A percentile compares a stretch with the other conserved stretches of the same genome.
Evolutionary conservation across 371 early-diverging fungal species (phyloP).

Genomic region (Chytridiales sp.): DNA sequence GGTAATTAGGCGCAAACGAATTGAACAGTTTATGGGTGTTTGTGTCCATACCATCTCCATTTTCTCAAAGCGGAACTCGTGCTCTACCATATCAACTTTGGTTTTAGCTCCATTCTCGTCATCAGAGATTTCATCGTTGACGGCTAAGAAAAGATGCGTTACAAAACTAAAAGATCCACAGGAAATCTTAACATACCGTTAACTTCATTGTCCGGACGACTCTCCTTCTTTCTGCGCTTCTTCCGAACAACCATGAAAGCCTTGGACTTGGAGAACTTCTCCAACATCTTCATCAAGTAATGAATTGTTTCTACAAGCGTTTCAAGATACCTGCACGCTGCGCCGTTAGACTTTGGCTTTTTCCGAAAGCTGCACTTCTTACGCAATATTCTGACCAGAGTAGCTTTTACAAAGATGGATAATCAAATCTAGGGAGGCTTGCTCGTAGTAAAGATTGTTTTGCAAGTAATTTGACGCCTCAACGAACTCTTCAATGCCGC

Average conservation of each 20-base stretch:
- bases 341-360: conserved; percentile 11
- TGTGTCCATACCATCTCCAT: conserved; percentile 56
- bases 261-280: conserved; percentile 58
- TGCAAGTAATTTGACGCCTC: conserved; percentile 67
- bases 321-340: conserved; percentile 52
- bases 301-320: conserved; percentile 58
- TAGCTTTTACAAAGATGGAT: conserved; percentile 49
- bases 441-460: conserved; percentile 70
- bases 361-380: conserved; percentile 12
- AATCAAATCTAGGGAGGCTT: conserved; percentile 60
- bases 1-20: background rate
- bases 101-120: conserved; percentile 39
- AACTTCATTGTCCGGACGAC: background rate
- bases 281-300: conserved; percentile 61
- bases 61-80: conserved; percentile 55
- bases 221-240: conserved; percentile 27
- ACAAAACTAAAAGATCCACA: background rate
- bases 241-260: conserved; percentile 53
- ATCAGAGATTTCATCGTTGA: conserved; percentile 28
- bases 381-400: conserved; percentile 51
- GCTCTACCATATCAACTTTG: conserved; percentile 45
- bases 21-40: background rate
- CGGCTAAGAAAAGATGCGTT: too few species aligned
- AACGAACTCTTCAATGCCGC: conserved; percentile 51
- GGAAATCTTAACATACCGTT: conserved; percentile 1